These are phyloP conservation scores for Phytopythium helicoides DNA, from an alignment of 352 stramenopile genomes.

Conservation along the genomic window DNA sequence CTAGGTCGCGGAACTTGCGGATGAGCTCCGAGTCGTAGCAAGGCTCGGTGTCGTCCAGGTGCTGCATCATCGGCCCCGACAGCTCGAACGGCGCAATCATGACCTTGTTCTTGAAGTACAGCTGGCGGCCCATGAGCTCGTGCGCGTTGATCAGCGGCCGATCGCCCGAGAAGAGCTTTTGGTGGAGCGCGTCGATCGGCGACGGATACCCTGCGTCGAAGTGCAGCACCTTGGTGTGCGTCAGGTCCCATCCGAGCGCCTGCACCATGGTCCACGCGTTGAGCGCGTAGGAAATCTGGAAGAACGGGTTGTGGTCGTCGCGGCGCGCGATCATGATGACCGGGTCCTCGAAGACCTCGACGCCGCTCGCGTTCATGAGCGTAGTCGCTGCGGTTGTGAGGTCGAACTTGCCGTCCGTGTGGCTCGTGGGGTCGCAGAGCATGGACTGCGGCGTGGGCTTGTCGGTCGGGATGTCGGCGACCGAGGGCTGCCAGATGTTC, in stretches of 20 bases:
- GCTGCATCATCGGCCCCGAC: constrained; percentile 62
- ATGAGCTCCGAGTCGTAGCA: constrained; percentile 56
- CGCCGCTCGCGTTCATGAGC: not conserved
- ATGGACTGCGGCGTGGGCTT: constrained; percentile 1
- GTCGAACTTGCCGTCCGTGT: not conserved
- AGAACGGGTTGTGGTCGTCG: constrained; percentile 57
- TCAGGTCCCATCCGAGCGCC: constrained; percentile 24
- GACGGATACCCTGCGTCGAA: constrained; percentile 45
- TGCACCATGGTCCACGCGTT: constrained; percentile 46
- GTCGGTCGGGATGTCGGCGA: not conserved
- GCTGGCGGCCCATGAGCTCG: constrained; percentile 21
- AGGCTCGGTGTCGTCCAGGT: constrained; percentile 60
- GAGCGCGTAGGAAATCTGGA: constrained; percentile 37
- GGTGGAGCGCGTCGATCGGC: constrained; percentile 35
- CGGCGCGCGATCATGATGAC: constrained; percentile 14
- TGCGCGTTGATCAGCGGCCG: constrained; percentile 25
- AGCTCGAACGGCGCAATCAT: constrained; percentile 51
- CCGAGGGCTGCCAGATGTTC: constrained; percentile 16
- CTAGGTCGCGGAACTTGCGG: constrained; percentile 39
- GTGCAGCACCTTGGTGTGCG: constrained; percentile 35
- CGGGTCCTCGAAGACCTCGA: constrained; percentile 8
- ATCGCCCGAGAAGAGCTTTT: constrained; percentile 31
- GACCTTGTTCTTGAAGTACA: constrained; percentile 39
- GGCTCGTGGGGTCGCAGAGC: constrained; percentile 1
- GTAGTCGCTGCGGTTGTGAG: not conserved